A percentile compares a stretch with the other conserved stretches of the same genome.
Conservation (phyloP, 805 yeast genomes). For the Pichia deserticola region DNA sequence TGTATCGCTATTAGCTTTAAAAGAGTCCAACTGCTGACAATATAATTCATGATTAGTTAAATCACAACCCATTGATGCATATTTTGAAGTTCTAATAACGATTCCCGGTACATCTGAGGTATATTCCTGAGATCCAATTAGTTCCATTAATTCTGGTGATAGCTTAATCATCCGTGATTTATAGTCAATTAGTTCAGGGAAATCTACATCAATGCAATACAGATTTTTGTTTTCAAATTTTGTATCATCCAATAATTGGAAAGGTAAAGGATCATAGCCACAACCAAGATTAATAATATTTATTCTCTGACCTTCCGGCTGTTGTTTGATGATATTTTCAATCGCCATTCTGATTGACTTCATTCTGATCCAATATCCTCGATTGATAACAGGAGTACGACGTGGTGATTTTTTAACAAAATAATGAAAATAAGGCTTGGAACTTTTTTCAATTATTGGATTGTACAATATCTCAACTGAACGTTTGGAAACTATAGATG, state of each 20-base stretch:
- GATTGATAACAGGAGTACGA: constrained; percentile 71
- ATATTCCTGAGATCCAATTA: constrained; percentile 33
- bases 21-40: constrained; percentile 21
- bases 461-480: constrained; percentile 65
- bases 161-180: constrained; percentile 47
- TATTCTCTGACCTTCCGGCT: constrained; percentile 10
- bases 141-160: constrained; percentile 37
- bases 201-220: constrained; percentile 64
- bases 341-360: constrained; percentile 54
- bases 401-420: constrained; percentile 62
- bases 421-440: constrained; percentile 45
- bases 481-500: constrained; percentile 75
- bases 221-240: constrained; percentile 17
- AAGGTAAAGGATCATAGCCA: constrained; percentile 64
- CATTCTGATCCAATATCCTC: constrained; percentile 81
- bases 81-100: constrained; percentile 34
- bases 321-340: constrained; percentile 35
- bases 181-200: constrained; percentile 54
- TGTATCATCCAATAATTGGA: constrained; percentile 35
- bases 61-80: constrained; percentile 62
- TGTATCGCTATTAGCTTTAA: constrained; percentile 20
- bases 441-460: constrained; percentile 15
- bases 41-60: constrained; percentile 41
- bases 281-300: constrained; percentile 67
- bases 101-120: constrained; percentile 14